A percentile compares a stretch with the other conserved stretches of the same genome.
These are phyloP conservation scores for Antitrichia curtipendula DNA, from an alignment of 225 moss, liverwort and hornwort genomes.

Conservation along the genomic window DNA sequence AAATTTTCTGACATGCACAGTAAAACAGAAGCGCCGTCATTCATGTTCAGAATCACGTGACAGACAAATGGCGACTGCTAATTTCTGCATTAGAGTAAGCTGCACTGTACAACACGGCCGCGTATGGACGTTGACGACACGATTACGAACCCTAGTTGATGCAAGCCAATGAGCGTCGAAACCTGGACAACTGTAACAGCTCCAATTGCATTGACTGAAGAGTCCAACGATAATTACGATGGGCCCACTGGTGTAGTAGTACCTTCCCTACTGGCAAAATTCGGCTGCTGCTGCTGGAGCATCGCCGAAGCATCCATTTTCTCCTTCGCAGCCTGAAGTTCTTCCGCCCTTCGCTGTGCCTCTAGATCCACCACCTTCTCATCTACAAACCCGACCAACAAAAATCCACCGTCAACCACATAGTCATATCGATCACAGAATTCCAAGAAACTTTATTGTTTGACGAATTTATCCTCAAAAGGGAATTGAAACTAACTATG, in stretches of 20 bases:
- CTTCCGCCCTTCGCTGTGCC: constrained; percentile 49
- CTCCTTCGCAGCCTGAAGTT: constrained; percentile 31
- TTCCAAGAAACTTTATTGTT: not conserved
- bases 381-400: constrained; percentile 5
- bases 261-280: not conserved
- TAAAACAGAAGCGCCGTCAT: not conserved
- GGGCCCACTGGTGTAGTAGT: not conserved
- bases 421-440: not conserved
- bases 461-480: too few relatives aligned
- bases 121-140: not conserved
- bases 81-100: not conserved
- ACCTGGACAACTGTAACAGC: not conserved
- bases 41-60: not conserved
- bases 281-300: not conserved
- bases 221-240: not conserved
- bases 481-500: not conserved
- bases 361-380: constrained; percentile 53
- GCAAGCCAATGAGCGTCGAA: not conserved
- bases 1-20: not conserved
- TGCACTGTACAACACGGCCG: not conserved
- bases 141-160: not conserved
- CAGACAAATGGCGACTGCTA: not conserved
- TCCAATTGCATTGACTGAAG: not conserved
- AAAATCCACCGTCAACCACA: not conserved
- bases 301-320: constrained; percentile 7